A percentile compares a stretch with the other conserved stretches of the same genome.
These are phyloP conservation scores for Acacia concinna DNA, from an alignment of 331 rosid genomes.

Conservation along the genomic window DNA sequence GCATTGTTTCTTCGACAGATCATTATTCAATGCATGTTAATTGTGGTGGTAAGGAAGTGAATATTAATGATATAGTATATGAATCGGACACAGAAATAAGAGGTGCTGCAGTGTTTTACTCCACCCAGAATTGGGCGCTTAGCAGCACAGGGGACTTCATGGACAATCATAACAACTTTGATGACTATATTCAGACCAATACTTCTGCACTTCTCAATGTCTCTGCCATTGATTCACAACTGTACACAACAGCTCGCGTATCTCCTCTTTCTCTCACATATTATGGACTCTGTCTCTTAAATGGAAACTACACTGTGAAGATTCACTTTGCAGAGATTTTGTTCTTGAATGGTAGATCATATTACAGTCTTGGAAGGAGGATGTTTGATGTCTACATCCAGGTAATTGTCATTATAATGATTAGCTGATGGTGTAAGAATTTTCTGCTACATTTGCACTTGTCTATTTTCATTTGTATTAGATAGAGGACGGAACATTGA, in stretches of 20 bases:
- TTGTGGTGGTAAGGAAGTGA: conserved; percentile 78
- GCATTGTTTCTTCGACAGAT: conserved; percentile 43
- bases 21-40: conserved; percentile 66
- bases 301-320: conserved; percentile 67
- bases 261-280: conserved; percentile 89
- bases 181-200: conserved; percentile 57
- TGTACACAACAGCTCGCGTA: conserved; percentile 69
- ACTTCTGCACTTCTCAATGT: conserved; percentile 58
- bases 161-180: conserved; percentile 76
- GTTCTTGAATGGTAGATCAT: conserved; percentile 57
- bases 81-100: conserved; percentile 66
- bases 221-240: conserved; percentile 42
- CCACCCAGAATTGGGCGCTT: conserved; percentile 68
- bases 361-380: conserved; percentile 24
- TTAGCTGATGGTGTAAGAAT: neutral
- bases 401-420: conserved; percentile 43
- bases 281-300: conserved; percentile 84
- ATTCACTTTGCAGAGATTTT: conserved; percentile 94
- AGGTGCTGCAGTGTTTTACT: conserved; percentile 67
- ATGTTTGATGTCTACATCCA: conserved; percentile 83
- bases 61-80: conserved; percentile 41
- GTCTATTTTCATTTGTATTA: neutral
- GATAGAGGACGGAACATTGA: neutral
- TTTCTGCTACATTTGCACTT: neutral
- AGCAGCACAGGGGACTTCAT: conserved; percentile 90